Conservation (phyloP, 106 monocot genomes). For the Dendrobium huoshanense region DNA sequence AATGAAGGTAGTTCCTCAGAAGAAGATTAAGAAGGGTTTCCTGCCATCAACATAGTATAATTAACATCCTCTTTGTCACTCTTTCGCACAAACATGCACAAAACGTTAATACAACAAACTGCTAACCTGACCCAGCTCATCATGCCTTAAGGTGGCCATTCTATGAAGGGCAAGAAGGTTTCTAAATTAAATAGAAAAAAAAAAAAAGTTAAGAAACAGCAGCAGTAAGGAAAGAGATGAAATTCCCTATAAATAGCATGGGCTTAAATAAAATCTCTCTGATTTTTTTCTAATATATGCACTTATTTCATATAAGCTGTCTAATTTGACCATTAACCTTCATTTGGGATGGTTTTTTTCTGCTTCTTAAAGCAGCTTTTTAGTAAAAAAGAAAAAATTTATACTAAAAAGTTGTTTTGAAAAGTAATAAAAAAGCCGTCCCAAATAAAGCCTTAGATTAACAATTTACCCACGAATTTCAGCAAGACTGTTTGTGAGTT, state of each 20-base stretch:
- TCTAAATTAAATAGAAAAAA: constrained; percentile 26
- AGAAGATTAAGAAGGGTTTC: constrained; percentile 96
- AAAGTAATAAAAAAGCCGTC: not conserved
- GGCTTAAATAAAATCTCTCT: too few species aligned
- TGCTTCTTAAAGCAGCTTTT: too few species aligned
- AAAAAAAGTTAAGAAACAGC: not conserved
- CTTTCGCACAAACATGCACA: not conserved
- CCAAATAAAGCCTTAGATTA: not conserved
- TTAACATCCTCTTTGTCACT: not conserved
- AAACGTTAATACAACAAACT: not conserved
- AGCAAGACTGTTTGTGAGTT: constrained; percentile 84
- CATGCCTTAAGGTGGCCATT: constrained; percentile 88
- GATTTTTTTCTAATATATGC: not conserved
- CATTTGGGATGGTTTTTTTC: too few species aligned
- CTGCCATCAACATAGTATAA: constrained; percentile 34
- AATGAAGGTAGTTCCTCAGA: constrained; percentile 99
- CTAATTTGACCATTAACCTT: not conserved
- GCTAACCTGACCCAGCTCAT: constrained; percentile 97
- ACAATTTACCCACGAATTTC: constrained; percentile 94
- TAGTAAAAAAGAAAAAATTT: too few species aligned
- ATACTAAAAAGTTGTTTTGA: too few species aligned
- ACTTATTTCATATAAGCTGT: not conserved
- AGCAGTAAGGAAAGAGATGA: not conserved
- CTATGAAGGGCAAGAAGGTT: constrained; percentile 63
- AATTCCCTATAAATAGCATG: too few species aligned